Evolutionary conservation across 805 yeast genomes (phyloP).

Genomic region (Candida endomychidarum): DNA sequence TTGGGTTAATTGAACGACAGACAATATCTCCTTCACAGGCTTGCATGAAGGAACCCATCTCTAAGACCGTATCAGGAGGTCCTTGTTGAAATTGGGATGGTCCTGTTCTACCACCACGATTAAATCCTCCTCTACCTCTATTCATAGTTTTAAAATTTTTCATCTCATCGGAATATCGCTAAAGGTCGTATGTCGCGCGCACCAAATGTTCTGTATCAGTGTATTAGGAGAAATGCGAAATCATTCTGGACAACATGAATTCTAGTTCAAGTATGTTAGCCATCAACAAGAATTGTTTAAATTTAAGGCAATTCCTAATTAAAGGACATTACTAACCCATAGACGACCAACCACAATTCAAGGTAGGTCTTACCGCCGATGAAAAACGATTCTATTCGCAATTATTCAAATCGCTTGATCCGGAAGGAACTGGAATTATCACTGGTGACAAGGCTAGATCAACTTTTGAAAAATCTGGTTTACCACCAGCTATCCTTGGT

Average conservation of each 20-base stretch:
- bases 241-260: constrained; percentile 5
- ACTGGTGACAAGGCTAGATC: constrained; percentile 87
- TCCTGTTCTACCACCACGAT: constrained; percentile 72
- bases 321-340: constrained; percentile 2
- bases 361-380: constrained; percentile 60
- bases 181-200: constrained; percentile 1
- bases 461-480: constrained; percentile 80
- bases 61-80: constrained; percentile 93
- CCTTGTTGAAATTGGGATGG: constrained; percentile 76
- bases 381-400: constrained; percentile 75
- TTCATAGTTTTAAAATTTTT: constrained; percentile 43
- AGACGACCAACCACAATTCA: constrained; percentile 26
- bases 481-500: constrained; percentile 75
- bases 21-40: constrained; percentile 97
- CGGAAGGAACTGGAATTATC: constrained; percentile 73
- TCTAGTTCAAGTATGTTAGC: constrained; percentile 7
- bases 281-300: too few species aligned
- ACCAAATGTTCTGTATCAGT: neutral
- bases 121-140: constrained; percentile 71
- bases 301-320: too few species aligned
- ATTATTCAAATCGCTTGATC: constrained; percentile 76
- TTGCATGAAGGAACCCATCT: constrained; percentile 91
- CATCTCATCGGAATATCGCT: constrained; percentile 9
- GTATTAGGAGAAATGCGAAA: neutral
- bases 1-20: constrained; percentile 90